Percentiles rank a stretch among this genome's conserved stretches.
These are phyloP conservation scores for Fusarium neocosmosporiellum DNA, from an alignment of 2,329 filamentous ascomycete species.

Conservation along the genomic window DNA sequence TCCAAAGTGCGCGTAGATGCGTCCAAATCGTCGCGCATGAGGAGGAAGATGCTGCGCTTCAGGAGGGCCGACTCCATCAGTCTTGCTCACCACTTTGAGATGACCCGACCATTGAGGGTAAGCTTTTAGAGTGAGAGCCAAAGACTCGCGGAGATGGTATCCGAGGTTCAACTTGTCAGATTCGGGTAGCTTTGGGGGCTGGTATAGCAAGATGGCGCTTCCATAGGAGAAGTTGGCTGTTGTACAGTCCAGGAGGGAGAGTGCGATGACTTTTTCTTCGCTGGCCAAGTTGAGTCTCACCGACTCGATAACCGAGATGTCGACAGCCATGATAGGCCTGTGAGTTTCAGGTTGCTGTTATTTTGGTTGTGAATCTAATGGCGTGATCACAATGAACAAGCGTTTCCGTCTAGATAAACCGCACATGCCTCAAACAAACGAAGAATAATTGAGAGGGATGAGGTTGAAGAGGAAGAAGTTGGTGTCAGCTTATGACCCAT, in stretches of 20 bases:
- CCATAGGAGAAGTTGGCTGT: constrained; percentile 36
- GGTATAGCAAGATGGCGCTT: constrained; percentile 40
- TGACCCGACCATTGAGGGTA: constrained; percentile 39
- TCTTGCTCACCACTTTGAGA: constrained; percentile 19
- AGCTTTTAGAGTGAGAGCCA: constrained; percentile 18
- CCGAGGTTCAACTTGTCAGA: neutral
- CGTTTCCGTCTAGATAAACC: neutral
- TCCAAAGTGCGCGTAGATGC: constrained; percentile 36
- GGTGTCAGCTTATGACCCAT: neutral
- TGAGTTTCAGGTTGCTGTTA: neutral
- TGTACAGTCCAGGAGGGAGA: constrained; percentile 40
- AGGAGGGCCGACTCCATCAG: constrained; percentile 7
- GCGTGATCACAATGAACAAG: neutral
- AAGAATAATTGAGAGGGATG: neutral
- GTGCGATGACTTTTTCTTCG: constrained; percentile 12
- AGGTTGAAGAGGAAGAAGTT: neutral
- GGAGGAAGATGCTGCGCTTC: constrained; percentile 28
- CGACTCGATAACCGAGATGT: constrained; percentile 7
- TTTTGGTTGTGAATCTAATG: neutral
- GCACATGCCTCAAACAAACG: neutral
- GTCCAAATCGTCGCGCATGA: constrained; percentile 36
- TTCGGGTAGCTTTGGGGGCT: neutral
- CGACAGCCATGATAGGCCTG: neutral
- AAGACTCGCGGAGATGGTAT: constrained; percentile 14
- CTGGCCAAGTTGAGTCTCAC: neutral